phyloP scores from a whole-genome alignment of 2,329 filamentous ascomycete genomes.

The Xylariaceae sp. region DNA sequence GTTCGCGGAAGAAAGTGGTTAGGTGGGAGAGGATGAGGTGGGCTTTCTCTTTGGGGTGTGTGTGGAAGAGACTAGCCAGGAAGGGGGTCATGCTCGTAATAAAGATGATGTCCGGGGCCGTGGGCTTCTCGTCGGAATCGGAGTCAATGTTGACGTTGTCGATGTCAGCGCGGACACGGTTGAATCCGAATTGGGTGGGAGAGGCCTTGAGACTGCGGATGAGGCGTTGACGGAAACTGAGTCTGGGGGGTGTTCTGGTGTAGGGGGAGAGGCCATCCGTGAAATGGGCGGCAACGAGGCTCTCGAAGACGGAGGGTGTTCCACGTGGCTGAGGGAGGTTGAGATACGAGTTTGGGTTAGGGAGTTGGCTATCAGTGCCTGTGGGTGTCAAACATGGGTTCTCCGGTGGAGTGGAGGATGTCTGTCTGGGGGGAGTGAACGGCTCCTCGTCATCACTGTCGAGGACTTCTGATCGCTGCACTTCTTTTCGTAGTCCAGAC shows the following conservation, averaged over 20 bases:
- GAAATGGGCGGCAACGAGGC: no score
- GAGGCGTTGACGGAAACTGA: no score
- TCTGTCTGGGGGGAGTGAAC: slow-evolving; percentile 17
- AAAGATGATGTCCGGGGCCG: slow-evolving; percentile 44
- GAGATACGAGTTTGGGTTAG: background rate
- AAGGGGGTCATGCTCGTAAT: slow-evolving; percentile 51
- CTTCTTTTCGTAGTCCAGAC: background rate
- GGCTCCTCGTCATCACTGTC: slow-evolving; percentile 41
- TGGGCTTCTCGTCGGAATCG: slow-evolving; percentile 1
- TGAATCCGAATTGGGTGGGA: no score
- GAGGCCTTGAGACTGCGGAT: background rate
- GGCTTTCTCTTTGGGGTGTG: slow-evolving; percentile 43
- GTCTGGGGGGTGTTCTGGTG: no score
- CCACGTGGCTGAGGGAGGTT: background rate
- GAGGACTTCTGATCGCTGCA: slow-evolving; percentile 22
- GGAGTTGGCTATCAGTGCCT: background rate
- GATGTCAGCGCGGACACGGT: no score
- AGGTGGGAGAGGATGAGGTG: slow-evolving; percentile 47
- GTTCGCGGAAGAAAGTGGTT: slow-evolving; percentile 40
- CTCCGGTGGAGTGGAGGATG: slow-evolving; percentile 1
- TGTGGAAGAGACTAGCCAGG: slow-evolving; percentile 47
- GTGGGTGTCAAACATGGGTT: background rate
- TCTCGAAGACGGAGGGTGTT: no score
- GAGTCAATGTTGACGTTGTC: background rate
- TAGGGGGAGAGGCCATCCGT: no score